Base-by-base conservation (phyloP, 306 rosid species). In the Oxytropis ochrocephala region DNA sequence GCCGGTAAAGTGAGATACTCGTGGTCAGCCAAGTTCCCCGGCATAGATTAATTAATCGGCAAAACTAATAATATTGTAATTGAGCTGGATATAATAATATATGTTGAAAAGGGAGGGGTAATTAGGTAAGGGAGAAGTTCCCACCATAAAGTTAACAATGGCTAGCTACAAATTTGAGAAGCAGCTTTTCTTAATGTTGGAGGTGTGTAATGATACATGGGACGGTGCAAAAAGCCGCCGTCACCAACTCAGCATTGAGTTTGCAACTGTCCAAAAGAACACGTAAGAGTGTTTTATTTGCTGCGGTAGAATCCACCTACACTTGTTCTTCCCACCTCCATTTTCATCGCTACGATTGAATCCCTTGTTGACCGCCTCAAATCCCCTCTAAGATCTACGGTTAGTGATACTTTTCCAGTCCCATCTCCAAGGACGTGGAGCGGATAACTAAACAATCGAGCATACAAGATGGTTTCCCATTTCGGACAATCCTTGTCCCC, bases 211-310 rank as follows among this genome's bases (percentile, higher is more conserved):
- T 87, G 47, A 82, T 82, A 66, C 80, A 60, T 75, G 74, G 78
- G 87, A 78, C 65, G 80, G 78, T 70, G 83, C 80, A 13, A 81
- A 82, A 81, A 74, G 68, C 54, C 13, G 61, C 30, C 63, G 8
- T 46, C 52, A 33, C 82, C 87, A 82, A 78, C 88, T 71, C 70
- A 73, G 75, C 83, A 59, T 65, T 78, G 81, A 52, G 79, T 77
- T 82, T 48, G 73, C 77, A 82, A 81, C 70, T 53, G 80, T 74
- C 51, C 1, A 41, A 41, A 75, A 66, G 79, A 83, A 81, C 78
- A 80, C 64, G 87, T 70, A 57, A 74, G 82, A 61, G 68, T 75
- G 71, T 72, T 77, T 54, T 32, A 33, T 61, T 75, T 77, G 48
- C 42, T 80, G 73, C 71, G 76, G 57, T 63, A 17, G 14, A 17